These are phyloP conservation scores for Botrytis hyacinthi DNA, from an alignment of 2,329 filamentous ascomycete genomes.

Conservation along the genomic window DNA sequence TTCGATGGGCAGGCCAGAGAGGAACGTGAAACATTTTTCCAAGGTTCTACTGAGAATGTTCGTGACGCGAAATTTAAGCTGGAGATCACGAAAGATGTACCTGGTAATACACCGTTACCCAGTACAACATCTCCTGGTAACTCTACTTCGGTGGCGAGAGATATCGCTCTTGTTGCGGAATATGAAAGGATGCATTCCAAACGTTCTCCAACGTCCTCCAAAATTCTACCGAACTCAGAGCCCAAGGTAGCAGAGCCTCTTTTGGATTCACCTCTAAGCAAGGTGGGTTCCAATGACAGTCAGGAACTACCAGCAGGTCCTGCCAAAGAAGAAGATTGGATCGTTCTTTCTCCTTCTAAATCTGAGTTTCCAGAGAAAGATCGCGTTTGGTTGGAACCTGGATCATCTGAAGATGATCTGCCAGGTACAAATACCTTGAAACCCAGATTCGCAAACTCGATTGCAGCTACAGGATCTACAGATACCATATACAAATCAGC, in stretches of 20 bases:
- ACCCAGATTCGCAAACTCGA: conserved; percentile 38
- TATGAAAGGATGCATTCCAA: conserved; percentile 35
- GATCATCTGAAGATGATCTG: conserved; percentile 37
- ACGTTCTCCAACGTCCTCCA: conserved; percentile 26
- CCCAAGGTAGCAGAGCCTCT: conserved; percentile 20
- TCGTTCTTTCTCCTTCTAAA: conserved; percentile 36
- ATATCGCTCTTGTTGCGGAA: conserved; percentile 35
- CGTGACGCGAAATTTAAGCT: conserved; percentile 40
- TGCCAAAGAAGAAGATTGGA: conserved; percentile 36
- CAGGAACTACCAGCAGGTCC: conserved; percentile 22
- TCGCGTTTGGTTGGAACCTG: conserved; percentile 38
- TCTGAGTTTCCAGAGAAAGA: conserved; percentile 26
- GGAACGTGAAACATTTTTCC: conserved; percentile 47
- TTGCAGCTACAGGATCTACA: conserved; percentile 43
- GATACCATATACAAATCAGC: conserved; percentile 48
- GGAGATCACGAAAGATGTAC: conserved; percentile 19
- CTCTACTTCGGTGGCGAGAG: conserved; percentile 30
- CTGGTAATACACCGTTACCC: conserved; percentile 20
- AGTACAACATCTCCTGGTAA: conserved; percentile 20
- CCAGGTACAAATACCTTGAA: conserved; percentile 29
- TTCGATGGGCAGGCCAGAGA: conserved; percentile 33
- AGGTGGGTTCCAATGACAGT: conserved; percentile 24
- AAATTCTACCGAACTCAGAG: conserved; percentile 5
- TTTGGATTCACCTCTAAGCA: conserved; percentile 28
- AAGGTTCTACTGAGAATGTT: conserved; percentile 53